Base-by-base conservation (phyloP, 1,284 basidiomycete species). In the Tilletiaria anomala region DNA sequence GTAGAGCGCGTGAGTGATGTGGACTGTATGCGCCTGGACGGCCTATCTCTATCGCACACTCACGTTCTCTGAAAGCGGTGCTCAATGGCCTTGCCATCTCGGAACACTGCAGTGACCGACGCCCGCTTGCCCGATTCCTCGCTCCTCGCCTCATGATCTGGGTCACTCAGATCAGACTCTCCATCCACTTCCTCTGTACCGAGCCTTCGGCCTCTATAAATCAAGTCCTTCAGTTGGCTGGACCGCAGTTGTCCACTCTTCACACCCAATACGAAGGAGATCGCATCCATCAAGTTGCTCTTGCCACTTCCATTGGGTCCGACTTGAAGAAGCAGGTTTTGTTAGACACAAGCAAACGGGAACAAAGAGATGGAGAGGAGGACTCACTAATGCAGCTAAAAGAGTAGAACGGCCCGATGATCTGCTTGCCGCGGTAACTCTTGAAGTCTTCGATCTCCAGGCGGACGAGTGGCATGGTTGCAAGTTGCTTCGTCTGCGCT, bases 251-350 rank as follows among this genome's bases (percentile, higher is more conserved):
- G 87, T 1, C 81, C 82, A 43, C 83, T 87, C 71, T 89, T 87
- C 36, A 97, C 83, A 22, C 93, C 91, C 6, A 99, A 78, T 4
- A 97, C 93, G 66, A 97, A 97, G 2, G 93, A 97, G 55, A 99
- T 94, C 43, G 93, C 93, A 68, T 99, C 93, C 93, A 97, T 97
- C 50, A 97, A 77, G 68, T 99, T 99, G 24, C 86, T 91, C 68
- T 99, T 97, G 51, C 93, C 93, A 3, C 89, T 88, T 44, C 93
- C 93, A 80, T 99, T 97, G 34, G 93, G 91, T 18, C 93, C 93
- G 57, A 66, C n/a, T n/a, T n/a, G n/a, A n/a, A n/a, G n/a, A n/a
- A n/a, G n/a, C n/a, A n/a, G n/a, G n/a, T n/a, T n/a, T n/a, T n/a
- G n/a, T n/a, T n/a, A n/a, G n/a, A n/a, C n/a, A n/a, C n/a, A n/a